Evolutionary conservation across 2,329 filamentous ascomycete species (phyloP).

Genomic region (Myriangium duriaei): DNA sequence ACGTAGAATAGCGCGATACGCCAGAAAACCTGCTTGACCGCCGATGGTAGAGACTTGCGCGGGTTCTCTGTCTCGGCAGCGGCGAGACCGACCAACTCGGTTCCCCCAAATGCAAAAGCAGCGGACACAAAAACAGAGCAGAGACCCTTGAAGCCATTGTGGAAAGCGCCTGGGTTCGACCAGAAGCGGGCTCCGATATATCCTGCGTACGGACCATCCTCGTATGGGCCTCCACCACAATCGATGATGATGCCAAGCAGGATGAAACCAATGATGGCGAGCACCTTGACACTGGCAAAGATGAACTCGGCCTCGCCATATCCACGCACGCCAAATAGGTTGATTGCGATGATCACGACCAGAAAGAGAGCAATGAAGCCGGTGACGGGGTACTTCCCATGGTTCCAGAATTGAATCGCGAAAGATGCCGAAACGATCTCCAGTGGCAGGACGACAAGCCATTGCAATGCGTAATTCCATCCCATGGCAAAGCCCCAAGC

Average conservation of each 20-base stretch:
- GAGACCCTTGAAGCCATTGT: slow-evolving; percentile 51
- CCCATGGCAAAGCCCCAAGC: slow-evolving; percentile 26
- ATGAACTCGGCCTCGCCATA: slow-evolving; percentile 27
- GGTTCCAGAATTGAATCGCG: slow-evolving; percentile 23
- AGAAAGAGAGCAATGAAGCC: slow-evolving; percentile 22
- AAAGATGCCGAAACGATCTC: slow-evolving; percentile 23
- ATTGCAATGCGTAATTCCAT: slow-evolving; percentile 25
- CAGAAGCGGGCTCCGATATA: slow-evolving; percentile 48
- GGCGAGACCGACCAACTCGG: slow-evolving; percentile 48
- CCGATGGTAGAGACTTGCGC: slow-evolving; percentile 29
- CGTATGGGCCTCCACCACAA: slow-evolving; percentile 32
- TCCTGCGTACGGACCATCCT: slow-evolving; percentile 36
- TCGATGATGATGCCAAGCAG: slow-evolving; percentile 49
- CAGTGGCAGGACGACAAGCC: slow-evolving; percentile 22
- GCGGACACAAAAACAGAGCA: slow-evolving; percentile 53
- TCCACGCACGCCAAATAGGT: slow-evolving; percentile 22
- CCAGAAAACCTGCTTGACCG: slow-evolving; percentile 26
- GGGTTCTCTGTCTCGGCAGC: slow-evolving; percentile 43
- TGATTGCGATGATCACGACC: slow-evolving; percentile 21
- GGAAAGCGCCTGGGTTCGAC: slow-evolving; percentile 27
- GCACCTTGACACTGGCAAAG: slow-evolving; percentile 24
- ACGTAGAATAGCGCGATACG: slow-evolving; percentile 24
- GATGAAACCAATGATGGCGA: slow-evolving; percentile 49
- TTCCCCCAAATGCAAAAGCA: slow-evolving; percentile 51
- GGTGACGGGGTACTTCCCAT: slow-evolving; percentile 10